Evolutionary conservation across 345 rosid genomes (phyloP), one percentile per base, ranked within the genome.

Genomic region (Lagerstroemia speciosa): DNA sequence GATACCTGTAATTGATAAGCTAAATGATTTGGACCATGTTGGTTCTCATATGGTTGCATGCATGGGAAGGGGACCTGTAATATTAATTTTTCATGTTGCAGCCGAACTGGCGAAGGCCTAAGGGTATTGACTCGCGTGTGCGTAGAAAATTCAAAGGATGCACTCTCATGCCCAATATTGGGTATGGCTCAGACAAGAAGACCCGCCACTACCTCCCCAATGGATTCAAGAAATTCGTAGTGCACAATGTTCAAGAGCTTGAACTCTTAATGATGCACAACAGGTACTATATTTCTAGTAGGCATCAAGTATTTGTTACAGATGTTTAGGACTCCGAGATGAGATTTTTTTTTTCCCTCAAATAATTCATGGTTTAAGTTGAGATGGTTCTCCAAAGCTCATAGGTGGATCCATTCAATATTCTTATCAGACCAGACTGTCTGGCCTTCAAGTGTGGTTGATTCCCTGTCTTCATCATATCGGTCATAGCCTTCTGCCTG

Each of bases 61-160:
- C 20, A 58, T 16, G 14, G 53, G 60, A 53, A 5, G 12, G 26
- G 8, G 5, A 24, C 11, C 15, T n/a, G 3, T 53, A 24, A 53
- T 14, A n/a, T 53, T 14, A n/a, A 2, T 64, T 34, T 22, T 6
- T 33, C 45, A 19, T 43, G 20, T 24, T 40, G 66, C 77, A 87
- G 89, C 37, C 72, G 69, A 87, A 62, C 78, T 85, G 89, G 89
- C 55, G 86, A 55, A 80, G 89, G 80, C 89, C 91, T 0, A 84
- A 87, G 86, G 89, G 89, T 78, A 87, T 87, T 70, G 89, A 87
- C 77, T 87, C 92, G 20, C 86, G 92, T 68, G 88, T 85, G 60
- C 80, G 92, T 79, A 85, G 92, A 64, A 87, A 85, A 83, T 87
- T 87, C 79, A 87, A 87, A 63, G 92, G 92, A 76, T 71, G 78